Evolutionary conservation across 257 asterid genomes (phyloP).

Genomic region (Solanum chilense): DNA sequence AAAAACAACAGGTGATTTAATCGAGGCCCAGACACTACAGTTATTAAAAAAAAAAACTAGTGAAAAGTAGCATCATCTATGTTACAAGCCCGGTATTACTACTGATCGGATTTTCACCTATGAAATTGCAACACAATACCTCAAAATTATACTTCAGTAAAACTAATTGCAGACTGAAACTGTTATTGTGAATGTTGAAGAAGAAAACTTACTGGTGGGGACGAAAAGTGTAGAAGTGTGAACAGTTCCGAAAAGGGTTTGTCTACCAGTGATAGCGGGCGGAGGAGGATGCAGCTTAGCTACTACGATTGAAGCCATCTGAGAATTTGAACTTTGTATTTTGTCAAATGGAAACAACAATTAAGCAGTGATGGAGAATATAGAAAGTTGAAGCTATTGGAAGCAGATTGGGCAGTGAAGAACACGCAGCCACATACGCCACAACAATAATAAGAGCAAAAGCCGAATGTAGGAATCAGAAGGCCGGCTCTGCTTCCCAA

Average conservation of each 20-base stretch:
- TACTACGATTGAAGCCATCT: slow-evolving; percentile 55
- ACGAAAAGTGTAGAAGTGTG: slow-evolving; percentile 24
- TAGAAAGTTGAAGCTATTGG: neutral
- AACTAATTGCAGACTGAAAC: neutral
- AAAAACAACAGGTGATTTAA: neutral
- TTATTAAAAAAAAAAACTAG: neutral
- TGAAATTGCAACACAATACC: neutral
- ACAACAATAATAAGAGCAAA: neutral
- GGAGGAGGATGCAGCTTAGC: slow-evolving; percentile 49
- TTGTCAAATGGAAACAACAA: neutral
- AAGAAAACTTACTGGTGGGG: slow-evolving; percentile 19
- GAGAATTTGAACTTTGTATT: neutral
- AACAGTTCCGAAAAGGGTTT: slow-evolving; percentile 23
- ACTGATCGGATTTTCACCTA: neutral
- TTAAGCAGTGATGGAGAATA: neutral
- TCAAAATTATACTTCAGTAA: neutral
- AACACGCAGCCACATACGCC: neutral
- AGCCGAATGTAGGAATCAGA: neutral
- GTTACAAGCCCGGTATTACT: neutral
- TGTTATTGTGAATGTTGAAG: neutral
- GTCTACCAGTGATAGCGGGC: slow-evolving; percentile 23
- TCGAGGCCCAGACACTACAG: neutral
- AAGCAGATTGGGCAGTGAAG: neutral
- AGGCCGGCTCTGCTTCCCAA: neutral
- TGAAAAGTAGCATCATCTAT: neutral